These are phyloP conservation scores for Saturnispora sekii DNA, from an alignment of 805 yeast species.

Conservation along the genomic window DNA sequence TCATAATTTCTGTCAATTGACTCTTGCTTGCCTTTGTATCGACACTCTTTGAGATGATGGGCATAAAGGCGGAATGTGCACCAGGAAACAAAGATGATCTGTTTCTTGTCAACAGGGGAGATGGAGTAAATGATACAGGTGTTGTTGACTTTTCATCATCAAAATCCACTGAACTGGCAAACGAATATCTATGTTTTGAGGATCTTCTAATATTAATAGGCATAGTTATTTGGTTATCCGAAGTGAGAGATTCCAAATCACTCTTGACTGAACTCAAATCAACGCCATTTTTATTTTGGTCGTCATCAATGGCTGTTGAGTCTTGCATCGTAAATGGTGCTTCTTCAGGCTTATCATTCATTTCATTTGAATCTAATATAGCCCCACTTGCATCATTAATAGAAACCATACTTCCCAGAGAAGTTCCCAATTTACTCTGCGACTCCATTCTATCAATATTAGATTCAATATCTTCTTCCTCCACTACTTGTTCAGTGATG, in stretches of 20 bases:
- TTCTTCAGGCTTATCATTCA: slow-evolving; percentile 11
- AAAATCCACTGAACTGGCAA: slow-evolving; percentile 25
- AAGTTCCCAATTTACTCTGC: slow-evolving; percentile 15
- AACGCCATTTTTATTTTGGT: neutral
- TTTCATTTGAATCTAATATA: slow-evolving; percentile 14
- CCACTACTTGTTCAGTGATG: slow-evolving; percentile 6
- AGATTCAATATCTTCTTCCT: slow-evolving; percentile 10
- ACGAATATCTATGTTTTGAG: slow-evolving; percentile 20
- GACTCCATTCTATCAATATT: slow-evolving; percentile 8
- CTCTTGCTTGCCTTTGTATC: slow-evolving; percentile 17
- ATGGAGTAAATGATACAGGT: slow-evolving; percentile 14
- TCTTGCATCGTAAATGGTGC: neutral
- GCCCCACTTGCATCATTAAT: slow-evolving; percentile 12
- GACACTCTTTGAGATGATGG: slow-evolving; percentile 8
- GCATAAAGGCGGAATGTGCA: slow-evolving; percentile 10
- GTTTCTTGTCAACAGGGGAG: slow-evolving; percentile 12
- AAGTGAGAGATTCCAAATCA: neutral
- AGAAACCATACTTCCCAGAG: slow-evolving; percentile 13
- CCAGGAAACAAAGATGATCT: slow-evolving; percentile 7
- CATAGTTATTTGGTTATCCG: slow-evolving; percentile 1
- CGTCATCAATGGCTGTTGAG: neutral
- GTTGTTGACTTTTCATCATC: slow-evolving; percentile 28
- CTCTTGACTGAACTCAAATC: neutral
- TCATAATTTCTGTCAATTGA: slow-evolving; percentile 23
- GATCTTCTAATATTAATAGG: slow-evolving; percentile 17